Evolutionary conservation across 306 rosid species (phyloP), one percentile per base, ranked within the genome.

Genomic region (Fragaria iinumae): DNA sequence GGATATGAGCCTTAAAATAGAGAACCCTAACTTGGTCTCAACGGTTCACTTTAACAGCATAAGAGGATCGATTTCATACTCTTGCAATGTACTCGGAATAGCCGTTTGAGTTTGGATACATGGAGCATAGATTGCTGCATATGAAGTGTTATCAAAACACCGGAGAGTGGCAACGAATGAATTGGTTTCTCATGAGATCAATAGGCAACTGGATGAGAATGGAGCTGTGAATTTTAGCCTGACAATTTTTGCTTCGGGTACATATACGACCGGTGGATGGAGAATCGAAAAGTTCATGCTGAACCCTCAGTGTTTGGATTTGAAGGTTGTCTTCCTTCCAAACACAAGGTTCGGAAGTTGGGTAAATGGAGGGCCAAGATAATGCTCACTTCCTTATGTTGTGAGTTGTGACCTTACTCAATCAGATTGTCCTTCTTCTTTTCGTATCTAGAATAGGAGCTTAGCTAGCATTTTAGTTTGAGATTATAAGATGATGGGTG

Each of bases 21-120:
- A 71, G 11, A 71, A 71, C 48, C 75, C 48, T 5, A 71, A 71
- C n/a, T 9, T 71, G 25, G 18, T 71, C 63, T 29, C 75, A 2
- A 17, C 57, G 18, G 63, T 71, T 36, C 47, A 25, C 23, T 50
- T 50, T 62, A 50, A 71, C 32, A 17, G 12, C 17, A 17, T 71
- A 18, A 20, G 1, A 4, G 75, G 34, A 9, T 50, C 20, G 1
- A 71, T 71, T 34, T 50, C 9, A 3, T 71, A 32, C 14, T 7
- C 17, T 71, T 16, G 48, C 47, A 14, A 71, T 3, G 38, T 17
- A n/a, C n/a, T 71, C 45, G 0, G 13, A 34, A 4, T 32, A 27
- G 7, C 63, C 75, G 16, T 71, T 71, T 52, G 34, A 8, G 8
- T 36, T 71, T 34, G 60, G 64, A 52, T 50, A 44, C 25, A 71